Conservation (phyloP, 2,329 filamentous ascomycete genomes). For the Peltaster fructicola region DNA sequence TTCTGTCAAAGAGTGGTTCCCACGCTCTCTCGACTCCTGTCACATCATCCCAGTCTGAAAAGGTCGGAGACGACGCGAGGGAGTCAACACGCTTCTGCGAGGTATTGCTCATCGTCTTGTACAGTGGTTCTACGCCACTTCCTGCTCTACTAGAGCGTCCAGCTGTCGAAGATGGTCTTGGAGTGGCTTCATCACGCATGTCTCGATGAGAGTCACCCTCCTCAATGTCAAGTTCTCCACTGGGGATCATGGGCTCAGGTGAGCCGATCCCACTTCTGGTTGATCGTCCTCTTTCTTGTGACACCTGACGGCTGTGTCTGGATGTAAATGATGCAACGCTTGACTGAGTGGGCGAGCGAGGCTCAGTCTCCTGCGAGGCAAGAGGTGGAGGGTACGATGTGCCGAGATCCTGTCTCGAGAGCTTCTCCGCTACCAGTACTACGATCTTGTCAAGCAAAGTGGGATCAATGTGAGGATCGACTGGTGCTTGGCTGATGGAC, state of each 20-base stretch:
- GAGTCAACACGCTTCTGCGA: no score
- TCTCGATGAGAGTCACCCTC: no score
- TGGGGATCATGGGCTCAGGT: slow-evolving; percentile 17
- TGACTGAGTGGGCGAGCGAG: slow-evolving; percentile 27
- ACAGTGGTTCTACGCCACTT: no score
- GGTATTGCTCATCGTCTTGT: no score
- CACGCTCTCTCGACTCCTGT: slow-evolving; percentile 55
- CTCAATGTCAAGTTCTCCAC: slow-evolving; percentile 6
- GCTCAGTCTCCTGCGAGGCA: slow-evolving; percentile 6
- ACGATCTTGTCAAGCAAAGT: slow-evolving; percentile 45
- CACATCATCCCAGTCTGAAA: slow-evolving; percentile 28
- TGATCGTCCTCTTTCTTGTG: no score
- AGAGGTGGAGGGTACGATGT: slow-evolving; percentile 1
- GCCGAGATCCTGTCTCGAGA: not conserved
- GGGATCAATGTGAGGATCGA: slow-evolving; percentile 36
- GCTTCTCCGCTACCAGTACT: slow-evolving; percentile 33
- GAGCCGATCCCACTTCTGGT: no score
- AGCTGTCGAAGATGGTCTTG: no score
- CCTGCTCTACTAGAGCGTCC: no score
- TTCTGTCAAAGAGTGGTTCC: slow-evolving; percentile 54
- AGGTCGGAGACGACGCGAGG: no score
- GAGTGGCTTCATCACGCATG: no score
- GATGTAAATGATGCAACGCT: slow-evolving; percentile 31
- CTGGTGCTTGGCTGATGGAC: slow-evolving; percentile 19
- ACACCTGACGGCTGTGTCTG: slow-evolving; percentile 38